These are phyloP conservation scores for Loxodes magnus DNA, from an alignment of 73 alveolate genomes.

Conservation along the genomic window DNA sequence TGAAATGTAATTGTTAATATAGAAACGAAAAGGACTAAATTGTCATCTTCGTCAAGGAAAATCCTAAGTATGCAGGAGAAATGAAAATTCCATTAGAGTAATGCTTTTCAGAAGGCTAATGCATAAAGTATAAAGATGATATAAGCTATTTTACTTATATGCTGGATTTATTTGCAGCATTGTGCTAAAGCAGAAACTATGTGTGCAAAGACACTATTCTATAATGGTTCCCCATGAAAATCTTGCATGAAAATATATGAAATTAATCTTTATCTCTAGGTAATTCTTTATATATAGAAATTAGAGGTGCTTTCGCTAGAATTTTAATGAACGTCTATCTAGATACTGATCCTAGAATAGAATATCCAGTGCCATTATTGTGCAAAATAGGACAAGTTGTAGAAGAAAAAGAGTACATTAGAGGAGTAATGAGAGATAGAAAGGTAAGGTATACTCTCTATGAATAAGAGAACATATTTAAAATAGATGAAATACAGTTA, in stretches of 20 bases:
- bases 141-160: background rate
- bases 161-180: background rate
- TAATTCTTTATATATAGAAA: too few species aligned
- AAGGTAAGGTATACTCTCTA: too few species aligned
- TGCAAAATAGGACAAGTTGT: too few species aligned
- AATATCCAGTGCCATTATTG: too few species aligned
- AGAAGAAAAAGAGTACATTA: too few species aligned
- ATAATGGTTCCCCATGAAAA: background rate
- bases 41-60: background rate
- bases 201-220: background rate
- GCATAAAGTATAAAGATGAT: background rate
- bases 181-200: slow-evolving; percentile 13
- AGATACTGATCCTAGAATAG: slow-evolving; percentile 1
- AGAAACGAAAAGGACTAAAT: background rate
- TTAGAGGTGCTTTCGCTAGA: background rate
- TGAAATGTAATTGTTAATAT: background rate
- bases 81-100: background rate
- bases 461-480: too few species aligned
- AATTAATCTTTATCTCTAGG: background rate
- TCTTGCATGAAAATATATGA: slow-evolving; percentile 7
- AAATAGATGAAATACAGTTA: too few species aligned
- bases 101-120: background rate
- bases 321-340: background rate
- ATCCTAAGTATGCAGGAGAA: background rate
- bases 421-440: too few species aligned